A percentile compares a stretch with the other conserved stretches of the same genome.
Evolutionary conservation across 2,329 filamentous ascomycete genomes (phyloP).

Genomic region (Microdochium bolleyi): DNA sequence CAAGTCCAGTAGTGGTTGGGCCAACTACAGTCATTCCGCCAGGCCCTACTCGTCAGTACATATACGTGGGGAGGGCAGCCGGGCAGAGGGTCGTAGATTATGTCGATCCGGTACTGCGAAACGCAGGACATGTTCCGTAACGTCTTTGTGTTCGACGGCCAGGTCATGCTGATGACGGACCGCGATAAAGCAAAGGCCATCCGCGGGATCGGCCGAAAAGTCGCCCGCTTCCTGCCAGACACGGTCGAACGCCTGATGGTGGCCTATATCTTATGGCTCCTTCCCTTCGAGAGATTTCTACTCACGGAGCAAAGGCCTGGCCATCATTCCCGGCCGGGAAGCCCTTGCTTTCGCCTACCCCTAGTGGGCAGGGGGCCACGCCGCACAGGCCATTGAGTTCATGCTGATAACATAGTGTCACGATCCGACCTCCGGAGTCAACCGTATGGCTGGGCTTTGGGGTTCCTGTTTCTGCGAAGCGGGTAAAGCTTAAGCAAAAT

Average conservation of each 20-base stretch:
- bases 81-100: neutral
- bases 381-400: no score
- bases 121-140: neutral
- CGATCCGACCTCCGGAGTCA: no score
- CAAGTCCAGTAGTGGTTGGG: neutral
- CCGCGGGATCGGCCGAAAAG: neutral
- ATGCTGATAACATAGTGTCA: no score
- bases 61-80: constrained; percentile 1
- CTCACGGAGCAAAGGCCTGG: neutral
- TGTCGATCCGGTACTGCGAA: neutral
- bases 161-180: neutral
- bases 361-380: no score
- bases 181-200: neutral
- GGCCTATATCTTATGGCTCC: neutral
- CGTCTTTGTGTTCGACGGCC: neutral
- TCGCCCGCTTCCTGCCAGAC: neutral
- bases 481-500: no score
- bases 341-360: no score
- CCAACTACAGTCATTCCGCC: neutral
- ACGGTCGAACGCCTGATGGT: neutral
- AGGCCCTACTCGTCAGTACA: no score
- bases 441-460: no score
- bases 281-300: neutral
- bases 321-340: no score
- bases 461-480: no score